Conservation (phyloP, 129 eudicot species). For the carrot (Daucus carota) region DNA sequence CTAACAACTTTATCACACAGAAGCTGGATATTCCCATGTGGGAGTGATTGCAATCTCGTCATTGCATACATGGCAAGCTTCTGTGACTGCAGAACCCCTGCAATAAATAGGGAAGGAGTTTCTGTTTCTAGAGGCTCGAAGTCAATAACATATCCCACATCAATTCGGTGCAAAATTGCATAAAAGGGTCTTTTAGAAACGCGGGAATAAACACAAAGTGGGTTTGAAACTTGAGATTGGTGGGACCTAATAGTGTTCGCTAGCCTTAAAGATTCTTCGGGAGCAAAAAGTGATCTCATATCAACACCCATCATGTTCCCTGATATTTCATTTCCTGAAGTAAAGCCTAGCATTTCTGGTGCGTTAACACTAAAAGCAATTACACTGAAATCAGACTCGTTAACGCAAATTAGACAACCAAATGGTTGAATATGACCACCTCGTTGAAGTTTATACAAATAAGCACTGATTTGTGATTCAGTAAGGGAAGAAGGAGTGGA, state of each 20-base stretch:
- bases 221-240: slow-evolving; percentile 61
- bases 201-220: slow-evolving; percentile 78
- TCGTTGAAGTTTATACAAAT: slow-evolving; percentile 68
- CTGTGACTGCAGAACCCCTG: slow-evolving; percentile 96
- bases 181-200: slow-evolving; percentile 77
- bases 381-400: slow-evolving; percentile 42
- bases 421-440: slow-evolving; percentile 91
- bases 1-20: slow-evolving; percentile 84
- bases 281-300: slow-evolving; percentile 71
- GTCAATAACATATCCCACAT: slow-evolving; percentile 90
- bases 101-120: slow-evolving; percentile 79
- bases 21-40: slow-evolving; percentile 80
- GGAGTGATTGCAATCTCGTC: slow-evolving; percentile 77
- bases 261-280: slow-evolving; percentile 42
- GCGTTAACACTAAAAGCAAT: slow-evolving; percentile 82
- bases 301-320: slow-evolving; percentile 69
- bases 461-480: slow-evolving; percentile 72
- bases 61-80: slow-evolving; percentile 87
- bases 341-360: slow-evolving; percentile 58
- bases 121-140: slow-evolving; percentile 79
- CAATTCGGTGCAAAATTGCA: slow-evolving; percentile 84
- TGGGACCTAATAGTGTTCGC: slow-evolving; percentile 66
- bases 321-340: slow-evolving; percentile 50
- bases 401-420: slow-evolving; percentile 82
- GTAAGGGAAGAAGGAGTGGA: slow-evolving; percentile 50